Base-by-base conservation (phyloP, 768 basidiomycete genomes). In the Termitomyces sp. region DNA sequence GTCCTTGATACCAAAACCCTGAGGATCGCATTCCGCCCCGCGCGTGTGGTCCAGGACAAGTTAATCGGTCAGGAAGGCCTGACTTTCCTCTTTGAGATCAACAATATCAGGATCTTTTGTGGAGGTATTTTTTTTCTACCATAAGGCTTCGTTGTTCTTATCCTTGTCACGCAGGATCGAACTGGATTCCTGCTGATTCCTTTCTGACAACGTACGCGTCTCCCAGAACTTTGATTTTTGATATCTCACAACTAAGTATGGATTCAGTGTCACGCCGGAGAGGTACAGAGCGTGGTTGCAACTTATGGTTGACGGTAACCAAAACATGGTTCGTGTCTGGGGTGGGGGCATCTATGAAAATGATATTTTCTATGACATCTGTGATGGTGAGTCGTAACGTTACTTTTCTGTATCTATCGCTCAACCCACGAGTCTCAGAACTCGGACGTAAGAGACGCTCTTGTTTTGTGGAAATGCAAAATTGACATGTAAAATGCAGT, bases 111-210 rank as follows among this genome's bases (percentile, higher is more conserved):
- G 43, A 80, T 97, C 18, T 98, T 98, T 69, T 89, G 87, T 64
- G 96, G 93, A 57, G 95, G 90, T 81, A 34, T 73, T 62, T 52
- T 36, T 47, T 27, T 46, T 33, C 47, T 49, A 50, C 33, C 46
- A 37, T 33, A 16, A 37, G 32, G 32, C 36, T 47, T 48, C 30
- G 20, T 12, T 53, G 9, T 40, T 5, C 34, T 56, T 20, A 34
- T 14, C 13, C 7, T 6, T 39, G 8, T 47, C 34, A 24, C 22
- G 14, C 34, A 86, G 87, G 93, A 46, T 90, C 89, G 1, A 95
- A 95, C 70, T 95, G 94, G 93, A 98, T 98, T 64, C 96, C 96
- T 4, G 89, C 89, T 0, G 95, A 98, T 70, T 91, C 87, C 1
- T 93, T 97, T 72, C 71, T 96, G 39, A 95, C 95, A 0, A 86